Conservation (phyloP, 257 asterid genomes). For the Salvia hispanica region DNA sequence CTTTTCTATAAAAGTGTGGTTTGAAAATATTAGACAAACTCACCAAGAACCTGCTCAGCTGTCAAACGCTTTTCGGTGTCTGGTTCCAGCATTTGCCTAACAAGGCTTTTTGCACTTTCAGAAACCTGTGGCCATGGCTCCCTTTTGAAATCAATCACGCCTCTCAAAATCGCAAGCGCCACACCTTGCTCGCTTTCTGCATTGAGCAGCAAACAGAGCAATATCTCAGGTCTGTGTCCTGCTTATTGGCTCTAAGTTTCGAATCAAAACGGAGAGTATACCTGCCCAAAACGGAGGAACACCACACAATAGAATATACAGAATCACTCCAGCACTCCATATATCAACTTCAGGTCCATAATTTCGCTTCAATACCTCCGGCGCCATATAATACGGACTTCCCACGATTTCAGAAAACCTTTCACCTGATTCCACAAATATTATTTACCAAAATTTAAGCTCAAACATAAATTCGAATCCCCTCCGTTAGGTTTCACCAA, state of each 20-base stretch:
- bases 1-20: conserved; percentile 16
- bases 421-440: conserved; percentile 69
- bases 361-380: conserved; percentile 79
- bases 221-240: conserved; percentile 7
- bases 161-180: conserved; percentile 84
- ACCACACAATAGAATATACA: conserved; percentile 89
- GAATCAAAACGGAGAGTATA: conserved; percentile 25
- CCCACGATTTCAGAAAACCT: conserved; percentile 87
- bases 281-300: conserved; percentile 99
- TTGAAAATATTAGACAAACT: conserved; percentile 33
- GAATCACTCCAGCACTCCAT: conserved; percentile 95
- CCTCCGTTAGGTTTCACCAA: too few relatives aligned
- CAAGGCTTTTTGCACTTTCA: conserved; percentile 79
- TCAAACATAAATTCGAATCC: neutral
- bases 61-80: conserved; percentile 84
- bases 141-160: conserved; percentile 82
- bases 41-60: conserved; percentile 92
- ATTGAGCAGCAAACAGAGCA: conserved; percentile 22
- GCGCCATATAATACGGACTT: conserved; percentile 39
- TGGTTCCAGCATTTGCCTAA: conserved; percentile 84
- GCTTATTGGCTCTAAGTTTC: neutral
- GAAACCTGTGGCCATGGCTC: conserved; percentile 97
- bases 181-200: conserved; percentile 95
- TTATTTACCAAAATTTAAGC: conserved; percentile 16
- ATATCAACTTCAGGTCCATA: conserved; percentile 90